Percentiles rank a stretch among this genome's conserved stretches.
phyloP scores from a whole-genome alignment of 768 basidiomycete species.

The Trametes coccinea region DNA sequence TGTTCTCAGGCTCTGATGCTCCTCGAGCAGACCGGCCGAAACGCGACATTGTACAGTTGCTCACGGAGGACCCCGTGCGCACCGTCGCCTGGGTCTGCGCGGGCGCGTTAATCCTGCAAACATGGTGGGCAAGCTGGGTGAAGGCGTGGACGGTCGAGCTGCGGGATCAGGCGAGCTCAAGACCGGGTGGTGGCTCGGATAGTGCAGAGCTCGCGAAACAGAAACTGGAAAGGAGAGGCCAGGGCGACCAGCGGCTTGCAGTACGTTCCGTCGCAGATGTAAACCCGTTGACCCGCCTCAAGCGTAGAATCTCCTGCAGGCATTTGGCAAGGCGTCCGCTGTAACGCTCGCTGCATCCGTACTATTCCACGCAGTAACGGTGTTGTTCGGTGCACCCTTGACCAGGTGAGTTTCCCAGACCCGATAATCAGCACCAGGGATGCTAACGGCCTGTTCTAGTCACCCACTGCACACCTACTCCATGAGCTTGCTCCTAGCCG shows the following conservation, averaged over 20 bases:
- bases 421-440: not conserved
- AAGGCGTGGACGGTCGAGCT: slow-evolving; percentile 24
- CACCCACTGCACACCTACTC: slow-evolving; percentile 61
- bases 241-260: slow-evolving; percentile 16
- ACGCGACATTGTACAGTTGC: slow-evolving; percentile 38
- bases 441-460: slow-evolving; percentile 34
- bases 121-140: slow-evolving; percentile 44
- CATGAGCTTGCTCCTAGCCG: slow-evolving; percentile 65
- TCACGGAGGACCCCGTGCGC: slow-evolving; percentile 41
- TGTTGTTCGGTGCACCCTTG: slow-evolving; percentile 79
- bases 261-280: slow-evolving; percentile 8
- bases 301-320: slow-evolving; percentile 37
- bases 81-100: slow-evolving; percentile 41
- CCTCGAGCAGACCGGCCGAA: slow-evolving; percentile 29
- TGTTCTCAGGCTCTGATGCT: not conserved
- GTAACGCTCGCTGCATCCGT: slow-evolving; percentile 54
- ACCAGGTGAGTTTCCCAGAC: slow-evolving; percentile 44
- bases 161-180: not conserved
- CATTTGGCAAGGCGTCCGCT: slow-evolving; percentile 48
- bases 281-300: not conserved
- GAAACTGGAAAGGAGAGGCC: slow-evolving; percentile 20
- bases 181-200: not conserved
- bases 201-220: slow-evolving; percentile 14
- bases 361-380: slow-evolving; percentile 46
- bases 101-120: slow-evolving; percentile 36